phyloP scores from a whole-genome alignment of 192 early-diverging fungal species.

The Coemansia sp. region DNA sequence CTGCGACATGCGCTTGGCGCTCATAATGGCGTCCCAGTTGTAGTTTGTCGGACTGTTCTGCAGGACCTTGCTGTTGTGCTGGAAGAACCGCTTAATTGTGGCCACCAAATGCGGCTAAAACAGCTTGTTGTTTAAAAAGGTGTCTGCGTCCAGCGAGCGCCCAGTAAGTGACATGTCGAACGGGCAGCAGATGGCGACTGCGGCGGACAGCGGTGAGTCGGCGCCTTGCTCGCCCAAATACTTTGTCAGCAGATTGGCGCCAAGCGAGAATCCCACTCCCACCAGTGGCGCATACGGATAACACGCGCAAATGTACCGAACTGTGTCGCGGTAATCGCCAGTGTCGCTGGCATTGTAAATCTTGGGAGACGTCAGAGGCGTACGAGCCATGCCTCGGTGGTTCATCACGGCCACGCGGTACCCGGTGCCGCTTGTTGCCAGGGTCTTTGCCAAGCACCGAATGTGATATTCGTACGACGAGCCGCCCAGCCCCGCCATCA shows the following conservation, averaged over 20 bases:
- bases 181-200: constrained; percentile 79
- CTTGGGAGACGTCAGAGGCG: constrained; percentile 53
- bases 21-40: constrained; percentile 55
- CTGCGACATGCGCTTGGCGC: constrained; percentile 62
- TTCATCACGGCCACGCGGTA: constrained; percentile 65
- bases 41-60: constrained; percentile 26
- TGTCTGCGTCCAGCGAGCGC: constrained; percentile 43
- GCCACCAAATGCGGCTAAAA: constrained; percentile 61
- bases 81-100: constrained; percentile 53
- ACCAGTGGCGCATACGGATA: constrained; percentile 60
- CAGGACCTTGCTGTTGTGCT: constrained; percentile 43
- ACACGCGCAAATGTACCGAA: constrained; percentile 26
- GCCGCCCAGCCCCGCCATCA: constrained; percentile 88
- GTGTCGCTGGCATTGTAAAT: constrained; percentile 82
- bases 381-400: constrained; percentile 41
- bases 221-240: constrained; percentile 77
- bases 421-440: constrained; percentile 43
- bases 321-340: constrained; percentile 56
- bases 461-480: constrained; percentile 89
- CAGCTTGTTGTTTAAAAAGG: constrained; percentile 52
- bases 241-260: constrained; percentile 88
- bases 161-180: constrained; percentile 63
- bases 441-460: constrained; percentile 60
- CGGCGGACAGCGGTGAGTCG: constrained; percentile 64
- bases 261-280: constrained; percentile 84